A percentile compares a stretch with the other conserved stretches of the same genome.
phyloP scores from a whole-genome alignment of 2,329 filamentous ascomycete species.

The Plenodomus tracheiphilus region DNA sequence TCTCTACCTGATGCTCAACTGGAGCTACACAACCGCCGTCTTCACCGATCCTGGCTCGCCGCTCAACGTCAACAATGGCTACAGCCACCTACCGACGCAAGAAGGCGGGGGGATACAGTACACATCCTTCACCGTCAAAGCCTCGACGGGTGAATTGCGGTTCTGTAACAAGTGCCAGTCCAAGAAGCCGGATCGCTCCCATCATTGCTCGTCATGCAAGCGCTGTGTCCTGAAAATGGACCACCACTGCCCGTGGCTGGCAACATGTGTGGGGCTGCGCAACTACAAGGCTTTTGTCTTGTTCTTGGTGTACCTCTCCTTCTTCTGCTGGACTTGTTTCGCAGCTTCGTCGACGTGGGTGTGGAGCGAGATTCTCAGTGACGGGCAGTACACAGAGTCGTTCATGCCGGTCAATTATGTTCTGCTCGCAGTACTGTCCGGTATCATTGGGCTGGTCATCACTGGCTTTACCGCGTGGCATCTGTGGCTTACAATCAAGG shows the following conservation, averaged over 20 bases:
- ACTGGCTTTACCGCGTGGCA: slow-evolving; percentile 92
- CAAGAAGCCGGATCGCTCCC: slow-evolving; percentile 90
- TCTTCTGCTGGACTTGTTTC: slow-evolving; percentile 85
- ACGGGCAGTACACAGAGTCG: slow-evolving; percentile 71
- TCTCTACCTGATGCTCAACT: slow-evolving; percentile 79
- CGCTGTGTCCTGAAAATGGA: slow-evolving; percentile 99
- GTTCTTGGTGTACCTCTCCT: slow-evolving; percentile 84
- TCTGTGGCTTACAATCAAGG: slow-evolving; percentile 74
- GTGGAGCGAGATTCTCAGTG: slow-evolving; percentile 76
- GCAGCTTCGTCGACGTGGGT: slow-evolving; percentile 79
- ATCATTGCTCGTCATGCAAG: slow-evolving; percentile 94
- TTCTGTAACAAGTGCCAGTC: slow-evolving; percentile 98
- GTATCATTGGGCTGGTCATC: slow-evolving; percentile 88
- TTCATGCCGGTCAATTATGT: slow-evolving; percentile 90
- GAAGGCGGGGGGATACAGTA: slow-evolving; percentile 58
- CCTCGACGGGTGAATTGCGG: slow-evolving; percentile 74
- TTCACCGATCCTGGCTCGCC: slow-evolving; percentile 86
- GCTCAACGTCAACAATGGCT: slow-evolving; percentile 58
- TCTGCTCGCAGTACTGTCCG: slow-evolving; percentile 80
- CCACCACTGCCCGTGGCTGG: slow-evolving; percentile 97
- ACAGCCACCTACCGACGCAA: slow-evolving; percentile 79
- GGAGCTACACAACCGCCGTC: slow-evolving; percentile 89
- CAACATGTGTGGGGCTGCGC: slow-evolving; percentile 87
- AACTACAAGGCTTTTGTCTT: slow-evolving; percentile 97
- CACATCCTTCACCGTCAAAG: slow-evolving; percentile 88